Conservation (phyloP, 2,329 filamentous ascomycete species). For the Clonostachys rhizophaga region DNA sequence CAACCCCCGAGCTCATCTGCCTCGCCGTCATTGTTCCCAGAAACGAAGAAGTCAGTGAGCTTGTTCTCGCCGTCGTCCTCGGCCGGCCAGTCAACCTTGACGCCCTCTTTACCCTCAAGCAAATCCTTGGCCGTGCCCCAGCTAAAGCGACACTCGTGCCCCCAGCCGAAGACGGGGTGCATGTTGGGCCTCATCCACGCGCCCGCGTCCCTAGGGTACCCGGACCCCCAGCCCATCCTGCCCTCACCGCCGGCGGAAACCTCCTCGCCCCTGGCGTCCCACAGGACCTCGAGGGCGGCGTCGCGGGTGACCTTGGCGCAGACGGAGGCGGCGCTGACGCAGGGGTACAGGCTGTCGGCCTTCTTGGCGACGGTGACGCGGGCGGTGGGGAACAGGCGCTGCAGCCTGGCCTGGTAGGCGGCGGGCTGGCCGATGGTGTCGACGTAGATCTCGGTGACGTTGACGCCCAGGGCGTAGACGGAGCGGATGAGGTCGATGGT, state of each 20-base stretch:
- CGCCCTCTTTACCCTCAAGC: slow-evolving; percentile 67
- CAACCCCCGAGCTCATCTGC: slow-evolving; percentile 66
- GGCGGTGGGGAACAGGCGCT: slow-evolving; percentile 75
- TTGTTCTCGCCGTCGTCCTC: slow-evolving; percentile 69
- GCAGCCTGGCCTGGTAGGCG: slow-evolving; percentile 78
- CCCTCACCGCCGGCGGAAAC: slow-evolving; percentile 22
- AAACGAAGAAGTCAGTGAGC: slow-evolving; percentile 71
- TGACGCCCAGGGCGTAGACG: slow-evolving; percentile 73
- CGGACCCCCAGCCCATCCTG: slow-evolving; percentile 73
- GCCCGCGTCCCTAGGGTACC: slow-evolving; percentile 80
- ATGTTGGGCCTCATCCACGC: slow-evolving; percentile 83
- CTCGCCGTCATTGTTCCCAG: slow-evolving; percentile 28
- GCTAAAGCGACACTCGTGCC: slow-evolving; percentile 85
- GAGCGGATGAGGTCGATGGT: slow-evolving; percentile 78
- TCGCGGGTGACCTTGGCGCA: slow-evolving; percentile 96
- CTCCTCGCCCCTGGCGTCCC: slow-evolving; percentile 35
- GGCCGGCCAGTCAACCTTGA: slow-evolving; percentile 79
- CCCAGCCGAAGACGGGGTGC: slow-evolving; percentile 95
- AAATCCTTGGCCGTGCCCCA: slow-evolving; percentile 95
- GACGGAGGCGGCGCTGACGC: slow-evolving; percentile 88
- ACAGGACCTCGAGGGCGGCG: slow-evolving; percentile 78
- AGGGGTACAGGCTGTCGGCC: slow-evolving; percentile 88
- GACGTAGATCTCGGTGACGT: slow-evolving; percentile 86
- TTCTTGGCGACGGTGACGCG: slow-evolving; percentile 81
- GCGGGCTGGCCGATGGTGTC: slow-evolving; percentile 87